Percentiles rank a stretch among this genome's conserved stretches.
Evolutionary conservation across 208 protist species (phyloP).

Genomic region (Crithidia bombi): DNA sequence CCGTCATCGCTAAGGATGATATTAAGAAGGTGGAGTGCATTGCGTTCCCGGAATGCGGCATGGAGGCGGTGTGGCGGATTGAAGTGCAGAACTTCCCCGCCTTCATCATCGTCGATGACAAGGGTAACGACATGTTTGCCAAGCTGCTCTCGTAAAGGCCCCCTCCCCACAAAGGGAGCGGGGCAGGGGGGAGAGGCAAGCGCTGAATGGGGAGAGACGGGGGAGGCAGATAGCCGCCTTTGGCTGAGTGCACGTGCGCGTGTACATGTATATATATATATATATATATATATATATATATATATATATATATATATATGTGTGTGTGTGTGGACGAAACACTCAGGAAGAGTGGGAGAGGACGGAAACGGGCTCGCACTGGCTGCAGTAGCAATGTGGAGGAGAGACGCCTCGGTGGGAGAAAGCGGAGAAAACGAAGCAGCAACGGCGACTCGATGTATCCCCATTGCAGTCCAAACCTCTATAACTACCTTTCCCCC

Average conservation of each 20-base stretch:
- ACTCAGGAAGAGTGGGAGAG: conserved; percentile 1
- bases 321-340: not conserved
- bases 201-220: not conserved
- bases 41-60: conserved; percentile 91
- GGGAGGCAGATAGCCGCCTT: too few species aligned
- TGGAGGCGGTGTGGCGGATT: conserved; percentile 95
- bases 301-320: too few species aligned
- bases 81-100: conserved; percentile 97
- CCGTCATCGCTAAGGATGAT: conserved; percentile 90
- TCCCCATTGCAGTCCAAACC: too few species aligned
- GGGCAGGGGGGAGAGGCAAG: not conserved
- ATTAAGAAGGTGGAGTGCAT: conserved; percentile 95
- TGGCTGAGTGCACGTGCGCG: too few species aligned
- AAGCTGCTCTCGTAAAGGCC: conserved; percentile 59
- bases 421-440: too few species aligned
- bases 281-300: too few species aligned
- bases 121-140: conserved; percentile 96
- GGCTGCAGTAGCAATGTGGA: too few species aligned
- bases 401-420: too few species aligned
- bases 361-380: not conserved
- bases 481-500: too few species aligned
- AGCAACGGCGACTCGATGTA: too few species aligned
- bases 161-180: not conserved
- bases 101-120: conserved; percentile 98
- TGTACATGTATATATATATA: too few species aligned